Conservation (phyloP, 331 rosid species). For the Acacia pycnantha region DNA sequence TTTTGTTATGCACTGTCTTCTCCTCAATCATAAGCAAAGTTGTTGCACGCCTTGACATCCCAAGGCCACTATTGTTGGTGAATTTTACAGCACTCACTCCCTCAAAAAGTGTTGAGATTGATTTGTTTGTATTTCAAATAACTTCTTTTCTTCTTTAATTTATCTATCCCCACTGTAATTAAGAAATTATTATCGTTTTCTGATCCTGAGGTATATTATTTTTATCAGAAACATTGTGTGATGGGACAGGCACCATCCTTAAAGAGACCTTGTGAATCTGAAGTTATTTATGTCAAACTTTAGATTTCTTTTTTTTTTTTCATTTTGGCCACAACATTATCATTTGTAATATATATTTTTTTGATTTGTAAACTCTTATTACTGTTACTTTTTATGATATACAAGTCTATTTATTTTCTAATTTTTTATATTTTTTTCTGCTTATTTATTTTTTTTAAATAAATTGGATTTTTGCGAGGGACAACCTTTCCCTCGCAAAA, state of each 20-base stretch:
- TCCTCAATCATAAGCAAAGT: slow-evolving; percentile 54
- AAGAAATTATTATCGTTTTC: background rate
- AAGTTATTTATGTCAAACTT: background rate
- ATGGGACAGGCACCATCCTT: background rate
- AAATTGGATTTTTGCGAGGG: too few species aligned
- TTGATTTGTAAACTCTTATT: too few species aligned
- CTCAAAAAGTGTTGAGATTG: background rate
- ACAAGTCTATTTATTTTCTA: too few species aligned
- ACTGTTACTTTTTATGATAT: too few species aligned
- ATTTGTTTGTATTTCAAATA: background rate
- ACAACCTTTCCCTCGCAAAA: too few species aligned
- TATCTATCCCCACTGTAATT: background rate
- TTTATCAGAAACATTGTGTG: background rate
- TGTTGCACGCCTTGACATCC: slow-evolving; percentile 66
- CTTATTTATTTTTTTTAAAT: too few species aligned
- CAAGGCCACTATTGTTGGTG: slow-evolving; percentile 39
- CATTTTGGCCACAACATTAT: too few species aligned
- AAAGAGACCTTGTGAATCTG: background rate
- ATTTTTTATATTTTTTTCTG: too few species aligned
- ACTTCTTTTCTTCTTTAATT: background rate
- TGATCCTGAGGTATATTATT: background rate
- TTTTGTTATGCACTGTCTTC: slow-evolving; percentile 51
- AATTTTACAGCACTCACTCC: background rate
- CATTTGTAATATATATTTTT: too few species aligned
- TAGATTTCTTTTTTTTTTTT: too few species aligned